A percentile compares a stretch with the other conserved stretches of the same genome.
Conservation (phyloP, 345 rosid genomes). For the Salix purpurea region DNA sequence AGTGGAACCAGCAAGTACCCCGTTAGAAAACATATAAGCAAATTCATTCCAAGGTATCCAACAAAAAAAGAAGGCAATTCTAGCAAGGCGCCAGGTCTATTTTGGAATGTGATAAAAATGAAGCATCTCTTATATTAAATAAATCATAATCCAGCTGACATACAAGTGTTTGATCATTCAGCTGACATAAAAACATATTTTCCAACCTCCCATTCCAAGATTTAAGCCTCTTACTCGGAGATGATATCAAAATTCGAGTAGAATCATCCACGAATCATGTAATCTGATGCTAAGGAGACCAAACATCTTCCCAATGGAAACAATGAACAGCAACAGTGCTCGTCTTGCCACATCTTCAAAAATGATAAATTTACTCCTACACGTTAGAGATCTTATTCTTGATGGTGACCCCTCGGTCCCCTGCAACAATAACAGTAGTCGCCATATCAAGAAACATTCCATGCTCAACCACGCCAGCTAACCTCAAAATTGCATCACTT, state of each 20-base stretch:
- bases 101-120: too few species aligned
- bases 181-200: too few species aligned
- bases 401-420: conserved; percentile 64
- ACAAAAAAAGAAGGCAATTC: not conserved
- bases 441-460: conserved; percentile 96
- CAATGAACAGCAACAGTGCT: not conserved
- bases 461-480: conserved; percentile 85
- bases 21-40: too few species aligned
- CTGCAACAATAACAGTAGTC: conserved; percentile 79
- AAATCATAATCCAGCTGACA: too few species aligned
- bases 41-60: conserved; percentile 1
- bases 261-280: not conserved
- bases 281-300: not conserved
- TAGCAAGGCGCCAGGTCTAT: too few species aligned
- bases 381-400: conserved; percentile 36
- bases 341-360: not conserved
- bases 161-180: too few species aligned
- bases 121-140: too few species aligned
- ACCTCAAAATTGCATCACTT: conserved; percentile 67
- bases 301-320: not conserved
- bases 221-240: too few species aligned
- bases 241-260: not conserved
- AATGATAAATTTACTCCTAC: not conserved
- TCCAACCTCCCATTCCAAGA: too few species aligned
- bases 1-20: too few species aligned